A percentile compares a stretch with the other conserved stretches of the same genome.
phyloP scores from a whole-genome alignment of 2,329 filamentous ascomycete species.

The Aspergillus costaricaensis region DNA sequence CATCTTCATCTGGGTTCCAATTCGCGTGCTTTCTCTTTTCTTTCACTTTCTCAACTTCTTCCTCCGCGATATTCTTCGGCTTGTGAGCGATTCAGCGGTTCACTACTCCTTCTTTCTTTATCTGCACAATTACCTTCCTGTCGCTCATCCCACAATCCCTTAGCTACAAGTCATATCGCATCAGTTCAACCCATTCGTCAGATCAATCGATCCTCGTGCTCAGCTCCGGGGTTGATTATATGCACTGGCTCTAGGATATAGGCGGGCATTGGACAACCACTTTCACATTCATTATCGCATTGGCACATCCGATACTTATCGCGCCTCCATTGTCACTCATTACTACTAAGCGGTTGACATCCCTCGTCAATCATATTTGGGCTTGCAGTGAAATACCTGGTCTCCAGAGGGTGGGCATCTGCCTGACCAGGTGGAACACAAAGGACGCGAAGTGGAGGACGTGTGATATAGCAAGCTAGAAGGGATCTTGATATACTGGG shows the following conservation, averaged over 20 bases:
- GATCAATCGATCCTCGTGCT: no score
- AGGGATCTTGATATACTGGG: not conserved
- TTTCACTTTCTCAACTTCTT: not conserved
- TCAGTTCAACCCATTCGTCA: no score
- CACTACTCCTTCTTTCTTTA: not conserved
- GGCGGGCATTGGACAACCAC: slow-evolving; percentile 1
- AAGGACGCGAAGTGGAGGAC: not conserved
- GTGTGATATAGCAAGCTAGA: no score
- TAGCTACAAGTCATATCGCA: no score
- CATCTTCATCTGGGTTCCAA: not conserved
- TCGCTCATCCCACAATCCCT: not conserved
- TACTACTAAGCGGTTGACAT: not conserved
- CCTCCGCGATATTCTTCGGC: not conserved
- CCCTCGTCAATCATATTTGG: not conserved
- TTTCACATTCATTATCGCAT: slow-evolving; percentile 10
- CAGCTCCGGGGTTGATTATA: not conserved
- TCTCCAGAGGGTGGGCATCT: not conserved
- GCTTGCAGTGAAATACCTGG: not conserved
- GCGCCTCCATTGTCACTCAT: slow-evolving; percentile 4
- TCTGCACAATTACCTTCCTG: not conserved
- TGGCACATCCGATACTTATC: not conserved
- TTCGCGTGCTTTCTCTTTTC: not conserved
- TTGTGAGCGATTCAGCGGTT: not conserved
- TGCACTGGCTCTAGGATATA: not conserved
- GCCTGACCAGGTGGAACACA: not conserved